Conservation (phyloP, 225 moss, liverwort and hornwort species). For the Lunularia cruciata region DNA sequence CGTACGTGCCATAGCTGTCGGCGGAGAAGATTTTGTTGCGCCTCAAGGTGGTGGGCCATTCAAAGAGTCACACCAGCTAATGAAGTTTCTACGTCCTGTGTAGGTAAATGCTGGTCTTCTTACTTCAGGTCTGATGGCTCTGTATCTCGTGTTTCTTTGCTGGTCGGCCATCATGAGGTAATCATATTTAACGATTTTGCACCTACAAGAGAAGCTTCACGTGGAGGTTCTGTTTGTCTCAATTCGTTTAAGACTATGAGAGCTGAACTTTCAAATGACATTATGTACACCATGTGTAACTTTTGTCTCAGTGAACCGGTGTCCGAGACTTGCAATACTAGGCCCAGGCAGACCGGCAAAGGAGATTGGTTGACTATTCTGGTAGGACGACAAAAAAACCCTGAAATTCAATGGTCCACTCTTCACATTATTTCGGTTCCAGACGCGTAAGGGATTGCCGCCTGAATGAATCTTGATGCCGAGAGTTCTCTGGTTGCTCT, state of each 20-base stretch:
- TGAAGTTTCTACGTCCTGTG: not conserved
- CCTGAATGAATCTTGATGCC: too few relatives aligned
- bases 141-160: constrained; percentile 95
- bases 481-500: not conserved
- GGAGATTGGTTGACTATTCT: constrained; percentile 86
- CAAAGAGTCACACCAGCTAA: not conserved
- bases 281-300: not conserved
- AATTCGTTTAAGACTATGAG: not conserved
- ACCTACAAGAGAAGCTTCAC: not conserved
- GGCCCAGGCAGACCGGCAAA: constrained; percentile 83
- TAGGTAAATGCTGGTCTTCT: constrained; percentile 94
- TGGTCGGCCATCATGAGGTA: constrained; percentile 99
- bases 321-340: constrained; percentile 77
- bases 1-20: too few relatives aligned
- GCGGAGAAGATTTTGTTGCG: not conserved
- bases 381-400: constrained; percentile 45
- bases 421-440: too few relatives aligned
- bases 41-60: not conserved
- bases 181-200: not conserved
- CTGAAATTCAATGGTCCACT: too few relatives aligned
- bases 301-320: constrained; percentile 74
- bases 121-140: constrained; percentile 75
- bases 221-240: not conserved
- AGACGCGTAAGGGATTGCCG: too few relatives aligned
- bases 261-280: not conserved